A percentile compares a stretch with the other conserved stretches of the same genome.
Conservation (phyloP, 2,329 filamentous ascomycete species). For the Beauveria scarabaeidicola region DNA sequence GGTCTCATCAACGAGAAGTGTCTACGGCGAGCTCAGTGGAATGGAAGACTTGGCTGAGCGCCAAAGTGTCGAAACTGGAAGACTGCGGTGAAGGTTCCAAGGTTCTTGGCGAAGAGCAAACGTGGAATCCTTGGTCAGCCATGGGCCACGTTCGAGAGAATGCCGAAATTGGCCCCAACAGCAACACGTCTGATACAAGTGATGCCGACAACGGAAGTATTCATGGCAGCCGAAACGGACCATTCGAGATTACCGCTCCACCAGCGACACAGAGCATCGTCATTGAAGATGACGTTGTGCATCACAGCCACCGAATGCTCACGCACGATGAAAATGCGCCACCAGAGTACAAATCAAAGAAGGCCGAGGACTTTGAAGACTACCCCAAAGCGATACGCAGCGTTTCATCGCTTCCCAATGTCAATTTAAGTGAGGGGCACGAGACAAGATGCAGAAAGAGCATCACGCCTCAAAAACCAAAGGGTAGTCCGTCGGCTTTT, state of each 20-base stretch:
- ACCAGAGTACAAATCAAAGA: neutral
- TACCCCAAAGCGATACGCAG: slow-evolving; percentile 5
- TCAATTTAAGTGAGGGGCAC: slow-evolving; percentile 1
- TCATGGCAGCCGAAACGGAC: neutral
- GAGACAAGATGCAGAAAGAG: neutral
- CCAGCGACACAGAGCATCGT: slow-evolving; percentile 5
- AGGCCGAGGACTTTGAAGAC: neutral
- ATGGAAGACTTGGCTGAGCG: slow-evolving; percentile 48
- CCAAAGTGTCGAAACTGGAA: slow-evolving; percentile 41
- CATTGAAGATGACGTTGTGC: neutral
- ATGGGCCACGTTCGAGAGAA: slow-evolving; percentile 39
- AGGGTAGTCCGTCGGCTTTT: slow-evolving; percentile 10
- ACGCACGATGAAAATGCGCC: slow-evolving; percentile 1
- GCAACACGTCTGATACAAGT: neutral
- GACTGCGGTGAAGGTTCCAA: slow-evolving; percentile 7
- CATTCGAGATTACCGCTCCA: neutral
- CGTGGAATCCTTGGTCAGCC: slow-evolving; percentile 5
- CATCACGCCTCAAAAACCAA: neutral
- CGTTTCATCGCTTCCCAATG: slow-evolving; percentile 19
- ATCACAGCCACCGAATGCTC: neutral
- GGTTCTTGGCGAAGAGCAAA: slow-evolving; percentile 2
- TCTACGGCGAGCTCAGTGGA: slow-evolving; percentile 41
- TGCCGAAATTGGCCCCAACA: slow-evolving; percentile 37
- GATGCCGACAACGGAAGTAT: neutral
- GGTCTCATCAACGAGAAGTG: slow-evolving; percentile 24